Conservation (phyloP, 768 basidiomycete genomes). For the Kwoniella sp. region DNA sequence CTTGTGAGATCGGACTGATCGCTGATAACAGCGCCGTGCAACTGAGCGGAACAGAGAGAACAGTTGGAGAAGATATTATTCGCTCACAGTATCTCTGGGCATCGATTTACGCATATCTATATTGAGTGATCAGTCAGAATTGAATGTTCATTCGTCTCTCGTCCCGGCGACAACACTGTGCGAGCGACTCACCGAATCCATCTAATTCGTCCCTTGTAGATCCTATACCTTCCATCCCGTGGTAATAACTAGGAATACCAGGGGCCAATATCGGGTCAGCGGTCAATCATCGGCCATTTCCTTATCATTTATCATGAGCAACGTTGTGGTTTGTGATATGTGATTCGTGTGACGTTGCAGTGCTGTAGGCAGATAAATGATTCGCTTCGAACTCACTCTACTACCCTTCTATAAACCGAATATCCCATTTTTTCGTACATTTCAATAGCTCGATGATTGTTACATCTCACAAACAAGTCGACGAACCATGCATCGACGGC, state of each 20-base stretch:
- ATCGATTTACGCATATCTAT: conserved; percentile 61
- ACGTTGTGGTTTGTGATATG: no score
- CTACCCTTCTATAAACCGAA: conserved; percentile 84
- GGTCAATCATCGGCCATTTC: no score
- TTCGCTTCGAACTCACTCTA: conserved; percentile 82
- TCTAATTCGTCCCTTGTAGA: conserved; percentile 50
- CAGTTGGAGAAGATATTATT: no score
- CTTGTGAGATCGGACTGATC: conserved; percentile 10
- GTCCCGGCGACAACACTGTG: no score
- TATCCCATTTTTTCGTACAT: conserved; percentile 95
- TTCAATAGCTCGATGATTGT: conserved; percentile 76
- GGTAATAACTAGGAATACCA: conserved; percentile 58
- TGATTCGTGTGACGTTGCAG: no score
- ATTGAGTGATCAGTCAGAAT: background rate
- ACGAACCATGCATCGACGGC: conserved; percentile 72
- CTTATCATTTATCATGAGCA: no score
- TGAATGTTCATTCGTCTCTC: no score
- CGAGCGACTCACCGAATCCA: conserved; percentile 39
- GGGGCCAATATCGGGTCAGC: no score
- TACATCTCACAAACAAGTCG: conserved; percentile 91
- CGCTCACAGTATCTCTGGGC: conserved; percentile 56
- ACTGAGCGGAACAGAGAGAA: no score
- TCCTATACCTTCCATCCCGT: conserved; percentile 50
- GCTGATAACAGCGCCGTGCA: no score
- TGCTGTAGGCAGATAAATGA: no score